Conservation (phyloP, 2,329 filamentous ascomycete species). For the Gliomastix tumulicola region DNA sequence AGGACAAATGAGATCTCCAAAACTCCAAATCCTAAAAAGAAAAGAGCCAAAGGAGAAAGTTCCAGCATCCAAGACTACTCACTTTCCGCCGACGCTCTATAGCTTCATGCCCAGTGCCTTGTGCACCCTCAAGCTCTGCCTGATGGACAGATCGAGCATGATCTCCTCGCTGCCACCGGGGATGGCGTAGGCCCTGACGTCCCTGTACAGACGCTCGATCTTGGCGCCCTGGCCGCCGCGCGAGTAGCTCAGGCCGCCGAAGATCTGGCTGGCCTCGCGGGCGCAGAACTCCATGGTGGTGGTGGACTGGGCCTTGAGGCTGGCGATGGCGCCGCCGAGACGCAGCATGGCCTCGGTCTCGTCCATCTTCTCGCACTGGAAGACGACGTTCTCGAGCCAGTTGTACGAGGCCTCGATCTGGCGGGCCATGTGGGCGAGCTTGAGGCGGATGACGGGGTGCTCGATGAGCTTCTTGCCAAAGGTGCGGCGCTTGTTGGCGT, state of each 20-base stretch:
- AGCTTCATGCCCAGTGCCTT: constrained; percentile 95
- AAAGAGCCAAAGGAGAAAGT: no score
- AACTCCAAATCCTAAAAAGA: no score
- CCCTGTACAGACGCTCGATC: constrained; percentile 88
- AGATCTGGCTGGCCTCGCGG: constrained; percentile 93
- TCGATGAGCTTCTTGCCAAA: constrained; percentile 97
- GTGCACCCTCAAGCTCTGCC: constrained; percentile 82
- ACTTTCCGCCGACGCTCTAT: constrained; percentile 35
- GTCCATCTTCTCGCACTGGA: constrained; percentile 86
- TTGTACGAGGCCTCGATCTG: constrained; percentile 96
- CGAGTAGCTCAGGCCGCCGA: constrained; percentile 87
- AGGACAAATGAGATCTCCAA: no score
- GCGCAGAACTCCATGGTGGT: constrained; percentile 97
- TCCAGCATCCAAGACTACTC: no score
- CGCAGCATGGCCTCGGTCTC: constrained; percentile 95
- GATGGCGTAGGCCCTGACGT: constrained; percentile 93
- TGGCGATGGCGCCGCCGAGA: constrained; percentile 87
- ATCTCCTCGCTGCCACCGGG: constrained; percentile 97
- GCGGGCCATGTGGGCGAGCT: constrained; percentile 95
- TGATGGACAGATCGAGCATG: constrained; percentile 93
- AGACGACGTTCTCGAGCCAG: constrained; percentile 94
- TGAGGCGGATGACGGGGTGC: constrained; percentile 94
- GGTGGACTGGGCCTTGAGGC: constrained; percentile 89
- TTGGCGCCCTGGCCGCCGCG: constrained; percentile 92
- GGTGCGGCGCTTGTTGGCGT: constrained; percentile 92